Evolutionary conservation across 345 rosid species (phyloP).

Genomic region (Aquilaria sinensis): DNA sequence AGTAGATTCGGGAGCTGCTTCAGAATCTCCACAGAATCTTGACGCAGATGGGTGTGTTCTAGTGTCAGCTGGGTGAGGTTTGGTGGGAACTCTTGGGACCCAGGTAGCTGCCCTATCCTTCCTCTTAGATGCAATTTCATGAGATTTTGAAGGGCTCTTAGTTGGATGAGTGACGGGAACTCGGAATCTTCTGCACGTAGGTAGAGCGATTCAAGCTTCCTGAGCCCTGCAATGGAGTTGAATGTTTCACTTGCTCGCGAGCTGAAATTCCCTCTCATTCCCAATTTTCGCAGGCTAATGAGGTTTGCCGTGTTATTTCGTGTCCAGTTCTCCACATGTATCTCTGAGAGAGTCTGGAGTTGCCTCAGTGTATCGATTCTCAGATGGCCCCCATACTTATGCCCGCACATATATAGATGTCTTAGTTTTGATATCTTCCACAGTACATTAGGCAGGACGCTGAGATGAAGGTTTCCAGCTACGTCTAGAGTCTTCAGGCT

Average conservation of each 20-base stretch:
- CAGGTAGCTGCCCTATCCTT: not conserved
- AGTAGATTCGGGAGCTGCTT: constrained; percentile 12
- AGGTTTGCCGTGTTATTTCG: constrained; percentile 11
- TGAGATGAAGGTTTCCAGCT: constrained; percentile 14
- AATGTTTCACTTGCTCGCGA: not conserved
- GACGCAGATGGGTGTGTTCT: constrained; percentile 10
- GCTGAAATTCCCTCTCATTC: constrained; percentile 19
- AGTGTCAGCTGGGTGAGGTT: constrained; percentile 13
- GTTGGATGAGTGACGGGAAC: constrained; percentile 5
- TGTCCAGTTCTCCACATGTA: constrained; percentile 16
- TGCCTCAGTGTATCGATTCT: constrained; percentile 14
- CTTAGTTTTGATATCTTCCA: constrained; percentile 13
- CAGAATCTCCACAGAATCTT: constrained; percentile 8
- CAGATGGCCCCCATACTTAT: constrained; percentile 9
- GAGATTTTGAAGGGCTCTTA: constrained; percentile 9
- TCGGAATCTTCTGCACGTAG: constrained; percentile 9
- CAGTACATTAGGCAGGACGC: constrained; percentile 11
- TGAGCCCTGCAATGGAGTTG: constrained; percentile 13
- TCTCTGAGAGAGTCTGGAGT: constrained; percentile 17
- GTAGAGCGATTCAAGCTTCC: constrained; percentile 16
- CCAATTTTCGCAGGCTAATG: constrained; percentile 18
- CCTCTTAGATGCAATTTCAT: constrained; percentile 10
- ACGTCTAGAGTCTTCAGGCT: constrained; percentile 20
- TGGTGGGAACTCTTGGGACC: constrained; percentile 15
- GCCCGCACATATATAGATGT: constrained; percentile 13